These are phyloP conservation scores for Phoma sp. DNA, from an alignment of 2,329 filamentous ascomycete genomes.

Conservation along the genomic window DNA sequence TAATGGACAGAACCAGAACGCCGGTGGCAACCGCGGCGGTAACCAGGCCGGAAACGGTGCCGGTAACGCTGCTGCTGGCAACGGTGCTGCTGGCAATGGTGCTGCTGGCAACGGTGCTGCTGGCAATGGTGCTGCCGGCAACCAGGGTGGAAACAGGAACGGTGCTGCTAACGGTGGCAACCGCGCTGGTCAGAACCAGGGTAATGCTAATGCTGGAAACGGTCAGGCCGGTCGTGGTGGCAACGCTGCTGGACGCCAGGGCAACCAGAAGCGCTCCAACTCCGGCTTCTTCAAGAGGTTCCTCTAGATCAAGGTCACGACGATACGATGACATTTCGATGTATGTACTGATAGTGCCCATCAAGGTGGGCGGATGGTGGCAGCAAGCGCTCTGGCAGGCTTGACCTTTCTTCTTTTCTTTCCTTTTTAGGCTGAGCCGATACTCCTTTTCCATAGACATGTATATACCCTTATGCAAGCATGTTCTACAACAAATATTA, in stretches of 20 bases:
- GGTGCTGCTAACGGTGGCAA: background rate
- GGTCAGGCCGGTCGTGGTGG: conserved; percentile 15
- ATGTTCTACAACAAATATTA: background rate
- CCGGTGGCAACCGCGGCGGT: conserved; percentile 13
- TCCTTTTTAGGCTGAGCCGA: conserved; percentile 1
- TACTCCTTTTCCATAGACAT: conserved; percentile 1
- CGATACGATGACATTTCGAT: background rate
- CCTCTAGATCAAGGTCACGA: background rate
- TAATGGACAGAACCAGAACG: background rate
- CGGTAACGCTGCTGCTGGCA: conserved; percentile 10
- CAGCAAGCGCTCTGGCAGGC: conserved; percentile 9
- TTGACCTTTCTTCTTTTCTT: conserved; percentile 2
- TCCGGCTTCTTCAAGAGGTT: conserved; percentile 11
- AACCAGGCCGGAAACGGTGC: conserved; percentile 12
- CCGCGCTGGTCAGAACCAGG: background rate
- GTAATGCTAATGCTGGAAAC: conserved; percentile 14
- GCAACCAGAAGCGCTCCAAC: conserved; percentile 11
- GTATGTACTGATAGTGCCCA: too few species aligned
- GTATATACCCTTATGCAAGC: conserved; percentile 10
- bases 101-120: background rate
- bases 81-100: background rate
- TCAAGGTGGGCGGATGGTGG: background rate
- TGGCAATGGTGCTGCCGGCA: conserved; percentile 10
- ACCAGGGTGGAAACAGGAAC: background rate
- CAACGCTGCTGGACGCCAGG: background rate